phyloP scores from a whole-genome alignment of 768 basidiomycete species.

The Plicaturopsis crispa region DNA sequence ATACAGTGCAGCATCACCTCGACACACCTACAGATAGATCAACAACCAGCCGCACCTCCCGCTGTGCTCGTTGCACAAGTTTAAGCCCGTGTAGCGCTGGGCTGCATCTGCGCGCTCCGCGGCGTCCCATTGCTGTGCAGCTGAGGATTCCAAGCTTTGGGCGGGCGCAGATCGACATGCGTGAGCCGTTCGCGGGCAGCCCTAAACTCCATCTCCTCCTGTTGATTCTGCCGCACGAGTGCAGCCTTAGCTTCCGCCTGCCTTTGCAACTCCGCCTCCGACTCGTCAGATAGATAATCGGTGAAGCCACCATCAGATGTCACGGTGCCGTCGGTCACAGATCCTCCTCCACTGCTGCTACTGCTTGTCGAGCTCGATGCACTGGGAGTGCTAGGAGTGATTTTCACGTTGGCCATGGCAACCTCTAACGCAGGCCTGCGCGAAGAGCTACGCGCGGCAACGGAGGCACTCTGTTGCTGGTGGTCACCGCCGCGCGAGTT shows the following conservation, averaged over 20 bases:
- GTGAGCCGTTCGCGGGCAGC: constrained; percentile 75
- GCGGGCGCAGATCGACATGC: constrained; percentile 66
- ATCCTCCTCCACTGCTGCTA: constrained; percentile 57
- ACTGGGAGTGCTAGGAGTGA: constrained; percentile 8
- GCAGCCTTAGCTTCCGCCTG: constrained; percentile 80
- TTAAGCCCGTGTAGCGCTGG: no score
- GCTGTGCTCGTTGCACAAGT: no score
- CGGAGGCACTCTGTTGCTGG: constrained; percentile 1
- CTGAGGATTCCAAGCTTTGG: constrained; percentile 69
- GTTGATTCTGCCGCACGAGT: constrained; percentile 68
- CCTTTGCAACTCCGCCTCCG: constrained; percentile 81
- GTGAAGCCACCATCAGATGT: constrained; percentile 86
- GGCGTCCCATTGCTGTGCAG: constrained; percentile 18
- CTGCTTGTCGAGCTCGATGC: constrained; percentile 24
- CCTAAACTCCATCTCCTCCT: constrained; percentile 77
- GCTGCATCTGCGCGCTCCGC: no score
- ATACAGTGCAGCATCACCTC: no score
- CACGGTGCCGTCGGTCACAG: constrained; percentile 66
- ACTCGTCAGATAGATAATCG: constrained; percentile 88
- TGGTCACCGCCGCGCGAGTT: constrained; percentile 1
- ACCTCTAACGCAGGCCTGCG: constrained; percentile 27
- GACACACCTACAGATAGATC: no score
- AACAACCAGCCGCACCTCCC: no score
- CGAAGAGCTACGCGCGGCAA: constrained; percentile 14
- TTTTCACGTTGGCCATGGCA: constrained; percentile 29